These are phyloP conservation scores for Aspergillus proliferans DNA, from an alignment of 2,329 filamentous ascomycete genomes.

Conservation along the genomic window DNA sequence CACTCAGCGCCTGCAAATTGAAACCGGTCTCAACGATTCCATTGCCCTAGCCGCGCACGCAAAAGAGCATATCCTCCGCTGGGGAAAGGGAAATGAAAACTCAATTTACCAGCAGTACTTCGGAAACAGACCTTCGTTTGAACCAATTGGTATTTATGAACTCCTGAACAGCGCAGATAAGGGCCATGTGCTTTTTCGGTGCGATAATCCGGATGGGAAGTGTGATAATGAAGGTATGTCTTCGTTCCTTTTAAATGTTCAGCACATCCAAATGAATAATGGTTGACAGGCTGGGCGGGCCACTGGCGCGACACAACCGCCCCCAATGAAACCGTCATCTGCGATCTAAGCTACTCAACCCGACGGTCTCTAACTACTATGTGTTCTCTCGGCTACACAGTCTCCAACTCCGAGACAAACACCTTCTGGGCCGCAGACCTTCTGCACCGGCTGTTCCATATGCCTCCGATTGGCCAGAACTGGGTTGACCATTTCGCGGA, in stretches of 20 bases:
- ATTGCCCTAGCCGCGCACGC: constrained; percentile 55
- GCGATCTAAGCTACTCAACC: constrained; percentile 54
- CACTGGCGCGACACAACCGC: constrained; percentile 63
- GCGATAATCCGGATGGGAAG: constrained; percentile 63
- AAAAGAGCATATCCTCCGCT: constrained; percentile 48
- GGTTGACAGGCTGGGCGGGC: constrained; percentile 54
- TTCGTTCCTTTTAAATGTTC: not conserved
- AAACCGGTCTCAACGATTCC: constrained; percentile 53
- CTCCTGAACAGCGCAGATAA: constrained; percentile 55
- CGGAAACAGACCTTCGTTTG: constrained; percentile 52
- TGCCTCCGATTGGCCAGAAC: constrained; percentile 55
- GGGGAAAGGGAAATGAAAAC: constrained; percentile 53
- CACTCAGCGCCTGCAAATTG: constrained; percentile 54
- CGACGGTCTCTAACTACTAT: constrained; percentile 54
- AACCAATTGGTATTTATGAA: constrained; percentile 58
- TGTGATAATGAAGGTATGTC: constrained; percentile 48
- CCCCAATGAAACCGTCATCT: constrained; percentile 64
- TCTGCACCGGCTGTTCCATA: constrained; percentile 60
- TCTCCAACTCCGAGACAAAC: constrained; percentile 51
- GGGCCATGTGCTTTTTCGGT: constrained; percentile 55
- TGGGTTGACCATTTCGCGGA: constrained; percentile 59
- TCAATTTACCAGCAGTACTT: constrained; percentile 62
- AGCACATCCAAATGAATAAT: not conserved
- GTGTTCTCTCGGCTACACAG: constrained; percentile 58
- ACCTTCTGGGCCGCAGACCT: constrained; percentile 62